Conservation (phyloP, 1,139 yeast genomes). For the Geotrichum europaeum region DNA sequence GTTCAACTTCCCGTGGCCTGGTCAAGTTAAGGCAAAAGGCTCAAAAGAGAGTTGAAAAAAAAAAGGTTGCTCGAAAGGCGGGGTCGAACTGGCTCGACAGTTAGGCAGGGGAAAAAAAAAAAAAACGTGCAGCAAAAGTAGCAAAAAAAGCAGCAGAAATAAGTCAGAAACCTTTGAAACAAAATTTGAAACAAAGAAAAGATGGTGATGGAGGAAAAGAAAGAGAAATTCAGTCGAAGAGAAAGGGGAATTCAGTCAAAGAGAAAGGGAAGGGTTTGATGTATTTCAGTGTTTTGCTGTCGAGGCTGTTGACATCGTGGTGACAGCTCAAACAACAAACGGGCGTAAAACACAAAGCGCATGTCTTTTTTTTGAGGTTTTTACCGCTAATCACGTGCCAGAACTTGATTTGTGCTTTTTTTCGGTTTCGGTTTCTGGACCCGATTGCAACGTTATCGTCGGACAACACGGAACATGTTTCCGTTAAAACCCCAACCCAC, state of each 20-base stretch:
- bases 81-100: background rate
- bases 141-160: no score
- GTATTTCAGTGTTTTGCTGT: background rate
- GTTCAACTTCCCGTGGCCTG: background rate
- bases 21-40: background rate
- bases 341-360: background rate
- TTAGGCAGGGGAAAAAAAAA: background rate
- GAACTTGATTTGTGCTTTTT: background rate
- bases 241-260: background rate
- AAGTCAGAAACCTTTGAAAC: no score
- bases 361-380: background rate
- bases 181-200: no score
- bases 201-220: background rate
- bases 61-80: background rate
- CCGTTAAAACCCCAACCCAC: background rate
- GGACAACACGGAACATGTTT: background rate
- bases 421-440: background rate
- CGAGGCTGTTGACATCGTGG: background rate
- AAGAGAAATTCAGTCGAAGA: background rate
- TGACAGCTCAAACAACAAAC: background rate
- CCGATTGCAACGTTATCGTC: background rate
- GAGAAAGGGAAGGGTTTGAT: background rate
- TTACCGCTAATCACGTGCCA: no score
- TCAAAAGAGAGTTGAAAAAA: background rate
- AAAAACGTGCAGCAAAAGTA: background rate